A percentile compares a stretch with the other conserved stretches of the same genome.
Conservation (phyloP, 2,329 filamentous ascomycete species). For the Arthrobotrys entomopaga region DNA sequence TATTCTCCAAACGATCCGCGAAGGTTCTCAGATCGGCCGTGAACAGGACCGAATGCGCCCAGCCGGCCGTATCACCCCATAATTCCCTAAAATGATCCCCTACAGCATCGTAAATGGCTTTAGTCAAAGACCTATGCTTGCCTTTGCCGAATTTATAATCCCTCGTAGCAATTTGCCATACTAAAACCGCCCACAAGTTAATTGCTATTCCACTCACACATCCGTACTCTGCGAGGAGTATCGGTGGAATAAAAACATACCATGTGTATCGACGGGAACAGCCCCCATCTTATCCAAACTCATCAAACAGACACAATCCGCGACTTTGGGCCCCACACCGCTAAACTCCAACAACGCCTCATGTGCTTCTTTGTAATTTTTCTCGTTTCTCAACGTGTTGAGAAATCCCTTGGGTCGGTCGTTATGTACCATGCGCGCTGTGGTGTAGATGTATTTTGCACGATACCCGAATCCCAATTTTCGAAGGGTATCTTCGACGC, state of each 20-base stretch:
- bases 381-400: slow-evolving; percentile 75
- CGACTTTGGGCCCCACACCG: slow-evolving; percentile 95
- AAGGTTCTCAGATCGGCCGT: slow-evolving; percentile 91
- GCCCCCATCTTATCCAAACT: slow-evolving; percentile 94
- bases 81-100: slow-evolving; percentile 87
- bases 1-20: slow-evolving; percentile 68
- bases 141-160: slow-evolving; percentile 92
- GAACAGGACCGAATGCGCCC: slow-evolving; percentile 94
- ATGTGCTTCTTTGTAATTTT: slow-evolving; percentile 82
- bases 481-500: slow-evolving; percentile 83
- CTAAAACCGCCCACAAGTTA: slow-evolving; percentile 62
- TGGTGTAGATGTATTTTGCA: slow-evolving; percentile 89
- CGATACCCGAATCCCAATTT: slow-evolving; percentile 92
- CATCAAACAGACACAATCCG: slow-evolving; percentile 96
- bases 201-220: background rate
- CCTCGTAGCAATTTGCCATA: slow-evolving; percentile 96
- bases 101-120: slow-evolving; percentile 86
- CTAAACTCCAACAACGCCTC: slow-evolving; percentile 79
- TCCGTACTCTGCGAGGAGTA: background rate
- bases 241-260: slow-evolving; percentile 60
- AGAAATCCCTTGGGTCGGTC: slow-evolving; percentile 80
- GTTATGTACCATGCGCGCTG: slow-evolving; percentile 77
- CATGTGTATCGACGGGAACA: slow-evolving; percentile 94
- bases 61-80: slow-evolving; percentile 94
- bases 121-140: slow-evolving; percentile 85